Base-by-base conservation (phyloP, 345 rosid species). In the Erysimum cheiranthoides region DNA sequence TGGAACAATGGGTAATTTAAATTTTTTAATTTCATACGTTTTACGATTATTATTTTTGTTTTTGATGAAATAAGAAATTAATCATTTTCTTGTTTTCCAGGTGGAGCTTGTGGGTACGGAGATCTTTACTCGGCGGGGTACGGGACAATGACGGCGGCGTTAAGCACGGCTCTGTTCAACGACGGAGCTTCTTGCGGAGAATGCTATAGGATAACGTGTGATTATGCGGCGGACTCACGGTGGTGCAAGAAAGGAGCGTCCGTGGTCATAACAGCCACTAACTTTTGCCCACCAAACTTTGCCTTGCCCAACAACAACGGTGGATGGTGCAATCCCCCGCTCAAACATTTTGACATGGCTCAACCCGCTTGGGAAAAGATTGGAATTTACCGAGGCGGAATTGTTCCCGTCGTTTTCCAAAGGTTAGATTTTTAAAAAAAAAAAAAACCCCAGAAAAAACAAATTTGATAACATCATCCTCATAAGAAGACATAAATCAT, bases 301-400 rank as follows among this genome's bases (percentile, higher is more conserved):
- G 96, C 91, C 35, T 84, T 80, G 4, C 86, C 97, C 0, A 92
- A 76, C 77, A 73, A 90, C 76, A 16, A 79, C n/a, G 98, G 98
- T 10, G 98, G 98, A 38, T 94, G 98, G 98, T 94, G 98, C 85
- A 94, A 94, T 66, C 91, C 95, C 58, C 98, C 98, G 18, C 97
- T 87, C 45, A 86, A 90, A 75, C 98, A 94, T 69, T 94, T 94
- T 32, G 98, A 94, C 52, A 91, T 94, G 96, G 94, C 97, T 3
- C 89, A 92, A 75, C 97, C 98, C 1, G 96, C 93, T 47, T 92
- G 96, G 97, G 84, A 89, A 81, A 85, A 89, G 81, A 94, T 94
- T 35, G 98, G 92, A 2, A 87, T 90, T 47, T 92, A 92, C 53
- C 66, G 83, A 21, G 97, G 96, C 3, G 98, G 98, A 5, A 94